A percentile compares a stretch with the other conserved stretches of the same genome.
phyloP scores from a whole-genome alignment of 306 rosid species.

The Purshia tridentata region DNA sequence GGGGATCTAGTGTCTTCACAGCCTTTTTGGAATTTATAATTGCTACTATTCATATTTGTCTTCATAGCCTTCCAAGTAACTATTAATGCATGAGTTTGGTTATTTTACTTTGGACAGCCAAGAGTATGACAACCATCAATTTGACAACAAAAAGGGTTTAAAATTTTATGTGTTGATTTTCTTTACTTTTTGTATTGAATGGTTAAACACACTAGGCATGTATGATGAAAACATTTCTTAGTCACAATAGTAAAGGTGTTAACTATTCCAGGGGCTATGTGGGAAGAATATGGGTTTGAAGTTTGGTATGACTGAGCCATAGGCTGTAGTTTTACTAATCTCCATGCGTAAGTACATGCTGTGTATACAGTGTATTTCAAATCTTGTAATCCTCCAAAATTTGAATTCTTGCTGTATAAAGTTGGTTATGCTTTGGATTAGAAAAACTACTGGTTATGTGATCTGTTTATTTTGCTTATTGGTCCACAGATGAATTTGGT shows the following conservation, averaged over 20 bases:
- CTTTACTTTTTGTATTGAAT: neutral
- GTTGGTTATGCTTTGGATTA: neutral
- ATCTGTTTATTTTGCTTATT: neutral
- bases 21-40: neutral
- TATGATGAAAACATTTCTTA: neutral
- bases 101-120: neutral
- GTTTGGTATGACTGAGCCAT: neutral
- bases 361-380: neutral
- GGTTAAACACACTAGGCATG: neutral
- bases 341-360: neutral
- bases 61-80: neutral
- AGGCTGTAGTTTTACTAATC: neutral
- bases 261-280: neutral
- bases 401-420: neutral
- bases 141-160: neutral
- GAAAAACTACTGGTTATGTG: neutral
- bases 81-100: neutral
- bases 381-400: constrained; percentile 11
- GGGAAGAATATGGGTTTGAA: neutral
- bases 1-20: too few relatives aligned
- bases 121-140: neutral
- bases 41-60: neutral
- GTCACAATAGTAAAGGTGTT: neutral
- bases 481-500: neutral
- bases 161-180: neutral